phyloP scores from a whole-genome alignment of 148 eudicot genomes.

The Silene latifolia region DNA sequence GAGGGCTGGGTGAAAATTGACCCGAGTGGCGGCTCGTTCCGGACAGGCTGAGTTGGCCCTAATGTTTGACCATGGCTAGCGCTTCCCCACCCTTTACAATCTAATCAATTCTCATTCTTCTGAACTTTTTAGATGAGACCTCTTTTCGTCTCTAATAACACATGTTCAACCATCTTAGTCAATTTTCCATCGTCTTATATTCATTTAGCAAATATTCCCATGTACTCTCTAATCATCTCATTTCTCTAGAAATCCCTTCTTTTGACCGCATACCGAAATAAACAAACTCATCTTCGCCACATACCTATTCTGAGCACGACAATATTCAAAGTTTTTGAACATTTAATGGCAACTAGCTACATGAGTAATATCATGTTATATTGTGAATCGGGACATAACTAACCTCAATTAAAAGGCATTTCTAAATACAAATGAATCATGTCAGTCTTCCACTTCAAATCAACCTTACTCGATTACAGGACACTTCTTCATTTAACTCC shows the following conservation, averaged over 20 bases:
- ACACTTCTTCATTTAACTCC: too few species aligned
- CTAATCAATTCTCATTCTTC: too few species aligned
- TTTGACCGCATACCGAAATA: too few species aligned
- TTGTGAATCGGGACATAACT: not conserved
- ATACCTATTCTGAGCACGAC: not conserved
- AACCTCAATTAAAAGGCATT: not conserved
- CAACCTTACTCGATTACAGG: too few species aligned
- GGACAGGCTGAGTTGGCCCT: too few species aligned
- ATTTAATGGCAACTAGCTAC: not conserved
- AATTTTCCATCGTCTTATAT: not conserved
- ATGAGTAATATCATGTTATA: not conserved
- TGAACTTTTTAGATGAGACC: too few species aligned
- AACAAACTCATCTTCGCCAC: not conserved
- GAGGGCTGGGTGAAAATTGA: too few species aligned
- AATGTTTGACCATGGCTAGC: too few species aligned
- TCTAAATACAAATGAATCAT: not conserved
- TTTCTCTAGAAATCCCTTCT: too few species aligned
- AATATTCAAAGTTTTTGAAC: not conserved
- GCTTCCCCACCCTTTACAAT: too few species aligned
- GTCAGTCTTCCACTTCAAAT: not conserved
- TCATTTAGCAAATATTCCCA: not conserved
- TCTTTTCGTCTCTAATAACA: not conserved
- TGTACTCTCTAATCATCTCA: not conserved
- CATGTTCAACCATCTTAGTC: not conserved
- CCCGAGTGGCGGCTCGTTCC: too few species aligned